Evolutionary conservation across 2,329 filamentous ascomycete genomes (phyloP).

Genomic region (Sporothrix pallida): DNA sequence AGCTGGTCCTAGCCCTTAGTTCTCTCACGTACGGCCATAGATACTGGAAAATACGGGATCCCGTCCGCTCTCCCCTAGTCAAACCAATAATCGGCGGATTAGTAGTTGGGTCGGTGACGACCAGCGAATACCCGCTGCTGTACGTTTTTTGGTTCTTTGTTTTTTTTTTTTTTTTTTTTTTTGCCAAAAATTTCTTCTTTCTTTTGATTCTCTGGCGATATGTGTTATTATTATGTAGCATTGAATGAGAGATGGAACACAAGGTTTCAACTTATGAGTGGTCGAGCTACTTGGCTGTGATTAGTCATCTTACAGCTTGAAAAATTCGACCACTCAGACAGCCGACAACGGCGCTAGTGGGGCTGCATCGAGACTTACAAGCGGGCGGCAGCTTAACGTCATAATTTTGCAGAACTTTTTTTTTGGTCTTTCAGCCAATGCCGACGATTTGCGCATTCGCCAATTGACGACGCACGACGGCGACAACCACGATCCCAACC

Average conservation of each 20-base stretch:
- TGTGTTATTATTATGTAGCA: background rate
- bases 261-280: background rate
- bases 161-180: no score
- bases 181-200: no score
- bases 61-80: no score
- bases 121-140: no score
- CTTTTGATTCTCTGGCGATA: no score
- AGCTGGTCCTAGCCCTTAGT: no score
- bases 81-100: no score
- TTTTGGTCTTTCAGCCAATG: background rate
- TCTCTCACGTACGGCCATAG: no score
- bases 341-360: conserved; percentile 23
- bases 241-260: background rate
- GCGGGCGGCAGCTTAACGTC: conserved; percentile 7
- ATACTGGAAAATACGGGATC: no score
- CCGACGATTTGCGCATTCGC: conserved; percentile 5
- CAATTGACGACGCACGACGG: background rate
- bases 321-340: background rate
- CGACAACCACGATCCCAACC: background rate
- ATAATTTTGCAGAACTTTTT: conserved; percentile 20
- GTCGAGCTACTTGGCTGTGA: no score
- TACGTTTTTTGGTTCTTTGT: no score
- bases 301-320: background rate
- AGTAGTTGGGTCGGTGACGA: no score
- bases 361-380: conserved; percentile 22